Evolutionary conservation across 345 rosid species (phyloP).

Genomic region (Kandelia obovata): DNA sequence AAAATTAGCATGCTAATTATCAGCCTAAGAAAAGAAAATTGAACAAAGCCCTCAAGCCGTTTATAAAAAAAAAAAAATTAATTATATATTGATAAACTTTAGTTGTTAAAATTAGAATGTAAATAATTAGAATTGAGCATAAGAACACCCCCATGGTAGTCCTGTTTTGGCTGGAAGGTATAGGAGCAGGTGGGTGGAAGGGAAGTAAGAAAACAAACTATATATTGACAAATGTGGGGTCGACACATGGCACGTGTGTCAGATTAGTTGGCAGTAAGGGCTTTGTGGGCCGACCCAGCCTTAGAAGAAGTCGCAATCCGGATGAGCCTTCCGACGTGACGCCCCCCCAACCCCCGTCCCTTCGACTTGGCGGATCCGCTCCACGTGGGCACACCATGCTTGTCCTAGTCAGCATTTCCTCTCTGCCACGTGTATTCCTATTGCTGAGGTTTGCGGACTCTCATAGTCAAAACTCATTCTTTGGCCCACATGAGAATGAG

Average conservation of each 20-base stretch:
- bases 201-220: background rate
- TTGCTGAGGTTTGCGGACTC: background rate
- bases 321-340: constrained; percentile 15
- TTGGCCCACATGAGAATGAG: too few relatives aligned
- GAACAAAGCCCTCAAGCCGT: too few relatives aligned
- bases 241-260: constrained; percentile 26
- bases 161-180: constrained; percentile 8
- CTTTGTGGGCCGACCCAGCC: constrained; percentile 35
- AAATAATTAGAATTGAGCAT: too few relatives aligned
- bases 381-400: constrained; percentile 37
- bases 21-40: too few relatives aligned
- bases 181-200: background rate
- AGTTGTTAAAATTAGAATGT: too few relatives aligned
- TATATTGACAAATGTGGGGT: constrained; percentile 22
- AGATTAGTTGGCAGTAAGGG: constrained; percentile 50
- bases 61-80: too few relatives aligned
- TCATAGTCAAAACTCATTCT: too few relatives aligned
- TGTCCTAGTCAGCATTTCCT: constrained; percentile 34
- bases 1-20: too few relatives aligned
- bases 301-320: constrained; percentile 34
- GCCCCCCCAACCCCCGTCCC: background rate
- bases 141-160: background rate
- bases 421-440: constrained; percentile 20
- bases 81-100: too few relatives aligned
- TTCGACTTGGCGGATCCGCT: constrained; percentile 29